Evolutionary conservation across 2,329 filamentous ascomycete genomes (phyloP).

Genomic region (Peltaster fructicola): DNA sequence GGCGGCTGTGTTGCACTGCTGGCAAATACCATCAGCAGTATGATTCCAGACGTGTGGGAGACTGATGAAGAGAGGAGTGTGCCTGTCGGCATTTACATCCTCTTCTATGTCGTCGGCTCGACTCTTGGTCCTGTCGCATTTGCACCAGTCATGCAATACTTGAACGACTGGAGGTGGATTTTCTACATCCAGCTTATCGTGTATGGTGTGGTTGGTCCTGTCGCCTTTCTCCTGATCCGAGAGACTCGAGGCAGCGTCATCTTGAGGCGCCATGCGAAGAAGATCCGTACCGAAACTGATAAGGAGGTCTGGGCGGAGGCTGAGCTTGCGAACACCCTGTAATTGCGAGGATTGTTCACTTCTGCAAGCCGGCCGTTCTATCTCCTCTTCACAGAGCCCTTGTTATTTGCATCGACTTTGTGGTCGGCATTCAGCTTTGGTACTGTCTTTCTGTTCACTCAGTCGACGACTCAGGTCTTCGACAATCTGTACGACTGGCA

Average conservation of each 20-base stretch:
- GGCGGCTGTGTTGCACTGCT: conserved; percentile 21
- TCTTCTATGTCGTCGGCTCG: conserved; percentile 18
- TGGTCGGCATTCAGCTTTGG: conserved; percentile 32
- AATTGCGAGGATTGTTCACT: conserved; percentile 18
- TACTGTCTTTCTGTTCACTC: conserved; percentile 33
- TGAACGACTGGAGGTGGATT: conserved; percentile 21
- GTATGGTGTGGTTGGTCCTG: conserved; percentile 25
- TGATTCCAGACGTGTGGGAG: conserved; percentile 23
- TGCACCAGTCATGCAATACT: conserved; percentile 15
- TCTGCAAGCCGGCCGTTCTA: conserved; percentile 18
- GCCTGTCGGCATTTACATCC: conserved; percentile 20
- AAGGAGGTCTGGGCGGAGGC: conserved; percentile 16
- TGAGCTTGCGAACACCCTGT: conserved; percentile 17
- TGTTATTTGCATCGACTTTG: conserved; percentile 30
- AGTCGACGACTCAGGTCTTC: conserved; percentile 29
- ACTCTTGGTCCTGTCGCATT: conserved; percentile 22
- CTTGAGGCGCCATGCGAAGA: conserved; percentile 21
- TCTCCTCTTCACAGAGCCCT: conserved; percentile 32
- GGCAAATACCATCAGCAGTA: conserved; percentile 19
- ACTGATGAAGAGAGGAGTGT: conserved; percentile 16
- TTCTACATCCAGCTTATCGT: conserved; percentile 26
- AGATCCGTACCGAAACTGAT: conserved; percentile 17
- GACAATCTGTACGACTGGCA: conserved; percentile 22
- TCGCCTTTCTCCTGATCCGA: conserved; percentile 23
- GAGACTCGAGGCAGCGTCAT: conserved; percentile 33